Percentiles rank a stretch among this genome's conserved stretches.
Conservation (phyloP, 768 basidiomycete species). For the Suillus tomentosus region DNA sequence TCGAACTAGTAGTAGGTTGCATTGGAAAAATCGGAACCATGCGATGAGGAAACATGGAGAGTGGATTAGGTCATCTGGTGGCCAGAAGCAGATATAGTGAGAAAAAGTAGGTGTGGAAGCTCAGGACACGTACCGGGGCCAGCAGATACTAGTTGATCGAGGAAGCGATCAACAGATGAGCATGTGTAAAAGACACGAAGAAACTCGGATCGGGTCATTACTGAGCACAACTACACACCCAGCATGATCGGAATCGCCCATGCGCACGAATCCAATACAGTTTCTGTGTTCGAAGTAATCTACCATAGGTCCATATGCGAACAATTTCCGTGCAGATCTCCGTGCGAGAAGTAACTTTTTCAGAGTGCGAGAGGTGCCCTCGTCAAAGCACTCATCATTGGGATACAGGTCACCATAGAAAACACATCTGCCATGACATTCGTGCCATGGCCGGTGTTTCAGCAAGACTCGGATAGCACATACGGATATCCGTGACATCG, state of each 20-base stretch:
- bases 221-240: slow-evolving; percentile 77
- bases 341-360: slow-evolving; percentile 54
- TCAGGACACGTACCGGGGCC: no score
- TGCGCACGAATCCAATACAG: slow-evolving; percentile 77
- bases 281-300: slow-evolving; percentile 64
- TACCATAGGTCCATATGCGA: slow-evolving; percentile 62
- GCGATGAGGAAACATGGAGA: no score
- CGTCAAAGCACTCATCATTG: slow-evolving; percentile 66
- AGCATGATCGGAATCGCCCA: slow-evolving; percentile 51
- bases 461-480: no score
- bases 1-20: no score
- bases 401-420: slow-evolving; percentile 76
- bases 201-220: slow-evolving; percentile 58
- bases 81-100: no score
- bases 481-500: no score
- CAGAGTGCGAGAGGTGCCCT: slow-evolving; percentile 51
- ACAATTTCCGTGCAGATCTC: slow-evolving; percentile 56
- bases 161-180: slow-evolving; percentile 59
- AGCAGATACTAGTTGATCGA: no score
- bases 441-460: no score
- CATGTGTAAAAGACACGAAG: slow-evolving; percentile 65
- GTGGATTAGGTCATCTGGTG: no score
- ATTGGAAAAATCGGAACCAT: no score
- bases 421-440: no score
- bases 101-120: no score